Percentiles rank a stretch among this genome's conserved stretches.
These are phyloP conservation scores for Citeromyces siamensis DNA, from an alignment of 1,139 yeast species.

Conservation along the genomic window DNA sequence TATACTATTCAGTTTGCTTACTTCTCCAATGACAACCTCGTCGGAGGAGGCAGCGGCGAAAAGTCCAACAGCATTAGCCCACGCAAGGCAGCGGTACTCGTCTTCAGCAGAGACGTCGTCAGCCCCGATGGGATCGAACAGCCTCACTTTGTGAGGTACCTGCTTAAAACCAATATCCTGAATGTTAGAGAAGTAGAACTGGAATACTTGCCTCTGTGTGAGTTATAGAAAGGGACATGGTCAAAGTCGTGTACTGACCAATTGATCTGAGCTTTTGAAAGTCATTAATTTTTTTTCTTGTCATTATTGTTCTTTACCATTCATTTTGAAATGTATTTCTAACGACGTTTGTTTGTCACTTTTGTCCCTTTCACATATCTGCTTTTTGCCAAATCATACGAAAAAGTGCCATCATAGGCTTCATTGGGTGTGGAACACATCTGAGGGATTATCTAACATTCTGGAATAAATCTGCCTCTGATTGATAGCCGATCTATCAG, in stretches of 20 bases:
- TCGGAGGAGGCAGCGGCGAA: background rate
- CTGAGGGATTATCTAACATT: no score
- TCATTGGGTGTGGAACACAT: no score
- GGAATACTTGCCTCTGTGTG: background rate
- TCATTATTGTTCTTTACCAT: no score
- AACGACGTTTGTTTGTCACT: no score
- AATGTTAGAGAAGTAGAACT: background rate
- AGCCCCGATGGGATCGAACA: background rate
- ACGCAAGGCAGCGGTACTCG: background rate
- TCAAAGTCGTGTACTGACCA: background rate
- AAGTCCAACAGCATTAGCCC: background rate
- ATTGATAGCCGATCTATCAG: no score
- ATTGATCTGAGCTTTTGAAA: no score
- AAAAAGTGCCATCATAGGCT: no score
- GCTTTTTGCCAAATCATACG: no score
- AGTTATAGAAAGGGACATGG: slow-evolving; percentile 1
- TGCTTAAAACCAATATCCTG: slow-evolving; percentile 1
- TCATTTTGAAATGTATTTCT: no score
- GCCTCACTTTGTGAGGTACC: background rate
- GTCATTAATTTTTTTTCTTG: no score
- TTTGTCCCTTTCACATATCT: no score
- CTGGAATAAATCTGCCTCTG: no score
- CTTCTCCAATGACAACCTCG: background rate
- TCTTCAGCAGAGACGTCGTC: background rate
- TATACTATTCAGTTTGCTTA: background rate